Conservation (phyloP, 148 eudicot genomes). For the Salicornia ramosissima region DNA sequence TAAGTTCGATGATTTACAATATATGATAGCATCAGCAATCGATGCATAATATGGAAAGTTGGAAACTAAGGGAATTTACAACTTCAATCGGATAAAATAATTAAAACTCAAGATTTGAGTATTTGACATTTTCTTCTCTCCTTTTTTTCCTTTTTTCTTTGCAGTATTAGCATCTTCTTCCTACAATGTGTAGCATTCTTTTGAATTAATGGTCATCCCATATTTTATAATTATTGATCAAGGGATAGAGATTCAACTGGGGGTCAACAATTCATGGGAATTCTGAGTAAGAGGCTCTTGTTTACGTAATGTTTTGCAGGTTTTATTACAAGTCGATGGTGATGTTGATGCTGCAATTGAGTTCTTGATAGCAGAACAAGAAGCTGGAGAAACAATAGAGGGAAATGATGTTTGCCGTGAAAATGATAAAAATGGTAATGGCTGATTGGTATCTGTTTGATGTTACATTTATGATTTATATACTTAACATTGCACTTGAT, state of each 20-base stretch:
- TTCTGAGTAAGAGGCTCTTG: not conserved
- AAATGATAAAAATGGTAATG: slow-evolving; percentile 43
- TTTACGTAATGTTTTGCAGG: slow-evolving; percentile 33
- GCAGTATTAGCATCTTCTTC: not conserved
- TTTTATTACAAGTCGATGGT: slow-evolving; percentile 57
- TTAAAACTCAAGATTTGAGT: not conserved
- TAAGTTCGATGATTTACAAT: too few relatives aligned
- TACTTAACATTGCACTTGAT: too few relatives aligned
- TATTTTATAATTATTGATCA: not conserved
- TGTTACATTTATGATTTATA: not conserved
- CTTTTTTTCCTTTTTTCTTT: not conserved
- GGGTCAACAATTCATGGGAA: not conserved
- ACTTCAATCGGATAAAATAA: not conserved
- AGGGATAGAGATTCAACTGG: not conserved
- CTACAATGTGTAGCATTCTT: not conserved
- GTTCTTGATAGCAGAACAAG: slow-evolving; percentile 60
- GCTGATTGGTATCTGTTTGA: slow-evolving; percentile 24
- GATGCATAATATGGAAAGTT: not conserved
- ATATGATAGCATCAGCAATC: not conserved
- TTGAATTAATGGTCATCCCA: not conserved
- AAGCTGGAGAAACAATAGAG: slow-evolving; percentile 35
- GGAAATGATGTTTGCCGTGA: slow-evolving; percentile 26
- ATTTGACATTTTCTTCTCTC: not conserved
- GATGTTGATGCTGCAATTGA: slow-evolving; percentile 77
- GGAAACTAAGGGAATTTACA: too few relatives aligned